phyloP scores from a whole-genome alignment of 1,284 basidiomycete species.

The Cutaneotrichosporon mucoides region DNA sequence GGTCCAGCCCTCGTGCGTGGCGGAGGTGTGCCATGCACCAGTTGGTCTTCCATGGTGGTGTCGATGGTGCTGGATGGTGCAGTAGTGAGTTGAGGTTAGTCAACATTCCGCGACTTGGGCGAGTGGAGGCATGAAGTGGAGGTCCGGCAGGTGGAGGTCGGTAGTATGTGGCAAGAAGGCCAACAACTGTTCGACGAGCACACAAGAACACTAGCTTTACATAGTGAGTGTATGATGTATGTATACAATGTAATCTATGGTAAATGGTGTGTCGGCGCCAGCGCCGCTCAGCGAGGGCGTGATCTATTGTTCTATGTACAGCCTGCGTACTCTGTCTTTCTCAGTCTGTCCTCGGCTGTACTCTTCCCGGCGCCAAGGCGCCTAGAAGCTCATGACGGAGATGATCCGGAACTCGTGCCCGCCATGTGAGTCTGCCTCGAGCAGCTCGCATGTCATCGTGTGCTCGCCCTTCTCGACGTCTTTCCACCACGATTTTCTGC shows the following conservation, averaged over 20 bases:
- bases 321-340: no score
- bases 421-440: slow-evolving; percentile 10
- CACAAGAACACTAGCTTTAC: no score
- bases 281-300: no score
- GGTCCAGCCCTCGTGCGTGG: neutral
- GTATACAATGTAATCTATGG: no score
- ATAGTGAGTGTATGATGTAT: no score
- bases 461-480: slow-evolving; percentile 1
- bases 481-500: slow-evolving; percentile 22
- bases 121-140: neutral
- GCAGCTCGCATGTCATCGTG: slow-evolving; percentile 9
- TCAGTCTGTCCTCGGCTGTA: no score
- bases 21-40: neutral
- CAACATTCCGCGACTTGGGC: neutral
- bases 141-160: neutral
- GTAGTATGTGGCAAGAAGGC: neutral
- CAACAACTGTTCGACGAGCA: no score
- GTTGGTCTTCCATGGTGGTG: neutral
- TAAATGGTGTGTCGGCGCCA: no score
- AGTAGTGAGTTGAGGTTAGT: neutral
- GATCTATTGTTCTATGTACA: no score
- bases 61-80: neutral
- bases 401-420: slow-evolving; percentile 16
- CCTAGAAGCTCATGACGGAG: slow-evolving; percentile 15
- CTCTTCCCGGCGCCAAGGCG: no score